Conservation (phyloP, 139 green algal species). For the Eudorina sp. region DNA sequence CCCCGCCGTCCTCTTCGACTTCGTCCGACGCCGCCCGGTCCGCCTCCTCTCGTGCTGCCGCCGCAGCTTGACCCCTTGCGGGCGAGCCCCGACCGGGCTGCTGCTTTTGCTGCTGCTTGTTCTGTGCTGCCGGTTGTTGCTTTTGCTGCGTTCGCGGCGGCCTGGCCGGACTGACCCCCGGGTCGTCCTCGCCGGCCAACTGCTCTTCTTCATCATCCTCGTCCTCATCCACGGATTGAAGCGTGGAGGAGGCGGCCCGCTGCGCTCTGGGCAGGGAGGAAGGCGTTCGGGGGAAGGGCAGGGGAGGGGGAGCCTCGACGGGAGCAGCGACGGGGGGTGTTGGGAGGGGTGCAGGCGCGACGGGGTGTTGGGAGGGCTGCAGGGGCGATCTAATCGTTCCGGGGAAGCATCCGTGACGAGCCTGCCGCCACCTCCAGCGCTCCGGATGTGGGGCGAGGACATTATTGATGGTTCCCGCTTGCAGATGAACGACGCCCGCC, state of each 20-base stretch:
- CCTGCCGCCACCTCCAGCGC: no score
- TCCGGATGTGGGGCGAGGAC: no score
- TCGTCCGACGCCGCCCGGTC: conserved; percentile 26
- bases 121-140: not conserved
- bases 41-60: conserved; percentile 30
- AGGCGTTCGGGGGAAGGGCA: not conserved
- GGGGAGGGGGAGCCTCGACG: no score
- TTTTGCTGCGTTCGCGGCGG: not conserved
- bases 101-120: not conserved
- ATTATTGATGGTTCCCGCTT: no score
- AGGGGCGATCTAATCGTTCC: no score
- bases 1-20: conserved; percentile 35
- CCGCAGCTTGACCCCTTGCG: not conserved
- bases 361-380: no score
- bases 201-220: not conserved
- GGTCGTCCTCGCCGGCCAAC: conserved; percentile 21
- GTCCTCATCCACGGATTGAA: conserved; percentile 1
- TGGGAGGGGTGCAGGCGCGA: no score
- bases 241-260: no score
- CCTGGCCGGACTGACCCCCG: not conserved
- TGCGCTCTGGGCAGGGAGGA: not conserved
- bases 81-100: not conserved
- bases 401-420: no score
- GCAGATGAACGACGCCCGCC: no score
- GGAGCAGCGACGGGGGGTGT: no score